Evolutionary conservation across 176 grass and related monocot genomes (phyloP).

Genomic region (Carex littledalei): DNA sequence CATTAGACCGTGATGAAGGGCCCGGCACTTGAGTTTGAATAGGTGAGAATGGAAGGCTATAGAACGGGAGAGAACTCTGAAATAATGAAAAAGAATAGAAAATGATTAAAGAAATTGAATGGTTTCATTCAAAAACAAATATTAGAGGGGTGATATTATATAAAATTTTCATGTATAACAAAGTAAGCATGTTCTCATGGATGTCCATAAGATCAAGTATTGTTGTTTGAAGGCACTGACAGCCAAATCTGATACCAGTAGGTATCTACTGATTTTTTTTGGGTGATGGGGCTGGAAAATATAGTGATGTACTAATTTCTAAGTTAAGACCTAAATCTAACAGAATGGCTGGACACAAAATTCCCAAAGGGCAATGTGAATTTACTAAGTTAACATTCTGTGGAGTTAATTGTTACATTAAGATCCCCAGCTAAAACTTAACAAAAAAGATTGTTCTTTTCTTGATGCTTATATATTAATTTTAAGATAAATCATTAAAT

Average conservation of each 20-base stretch:
- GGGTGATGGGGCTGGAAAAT: too few relatives aligned
- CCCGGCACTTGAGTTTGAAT: not conserved
- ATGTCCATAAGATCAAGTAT: not conserved
- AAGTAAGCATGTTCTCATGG: not conserved
- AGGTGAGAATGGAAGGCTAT: not conserved
- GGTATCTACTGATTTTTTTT: not conserved
- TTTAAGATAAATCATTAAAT: too few relatives aligned
- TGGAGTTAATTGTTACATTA: too few relatives aligned
- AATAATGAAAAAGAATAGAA: not conserved
- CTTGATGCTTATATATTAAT: too few relatives aligned
- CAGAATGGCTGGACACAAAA: not conserved
- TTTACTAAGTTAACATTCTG: not conserved
- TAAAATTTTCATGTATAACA: not conserved
- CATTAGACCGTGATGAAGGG: not conserved
- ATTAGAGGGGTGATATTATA: not conserved
- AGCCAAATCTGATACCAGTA: not conserved
- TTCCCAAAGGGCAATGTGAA: not conserved
- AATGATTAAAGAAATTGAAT: not conserved
- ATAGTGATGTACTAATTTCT: too few relatives aligned
- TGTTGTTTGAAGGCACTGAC: not conserved
- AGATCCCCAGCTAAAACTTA: too few relatives aligned
- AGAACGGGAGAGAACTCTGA: not conserved
- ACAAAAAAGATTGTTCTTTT: too few relatives aligned
- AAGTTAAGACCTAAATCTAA: too few relatives aligned
- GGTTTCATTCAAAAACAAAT: not conserved